Base-by-base conservation (phyloP, 306 rosid genomes). In the Sphenostylis stenocarpa region DNA sequence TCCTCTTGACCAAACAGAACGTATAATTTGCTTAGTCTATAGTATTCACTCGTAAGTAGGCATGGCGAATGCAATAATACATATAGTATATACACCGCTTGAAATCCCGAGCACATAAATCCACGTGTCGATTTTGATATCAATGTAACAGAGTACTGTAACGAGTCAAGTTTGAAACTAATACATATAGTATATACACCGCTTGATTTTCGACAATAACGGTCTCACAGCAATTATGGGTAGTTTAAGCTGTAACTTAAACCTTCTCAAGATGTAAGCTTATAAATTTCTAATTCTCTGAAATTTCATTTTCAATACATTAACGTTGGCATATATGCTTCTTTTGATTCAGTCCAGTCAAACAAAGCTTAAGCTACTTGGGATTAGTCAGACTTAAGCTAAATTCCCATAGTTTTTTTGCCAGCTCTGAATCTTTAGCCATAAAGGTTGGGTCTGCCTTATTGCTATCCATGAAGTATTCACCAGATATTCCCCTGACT, bases 401-500 rank as follows among this genome's bases (percentile, higher is more conserved):
- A 73, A 94, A 86, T 52, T 94, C 91, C 96, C 97, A 90, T 4
- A 90, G 85, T 47, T 83, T 84, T 56, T 41, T 77, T 3, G 88
- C 96, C 84, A 92, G 80, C 69, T 88, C 82, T 44, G 72, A 67
- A 77, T 90, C 97, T 39, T 78, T 67, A 12, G 93, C 93, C 52
- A 29, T 79, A 63, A 90, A n/a, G 61, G 84, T 85, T 48, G 94
- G 83, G 63, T 73, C 83, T 41, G 86, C 86, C 48, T 74, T 76
- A 69, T 94, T 86, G 71, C 90, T 69, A 58, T 90, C 91, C 41
- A 49, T 71, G 81, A 90, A 91, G 80, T 89, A 91, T 65, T 84
- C 86, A 4, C 94, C 91, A 65, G 82, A 81, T 33, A 84, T 65
- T 75, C 90, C 96, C 81, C 82, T 83, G 4, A 89, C 88, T 67